These are phyloP conservation scores for Massariosphaeria phaeospora DNA, from an alignment of 495 filamentous ascomycete genomes.

Conservation along the genomic window DNA sequence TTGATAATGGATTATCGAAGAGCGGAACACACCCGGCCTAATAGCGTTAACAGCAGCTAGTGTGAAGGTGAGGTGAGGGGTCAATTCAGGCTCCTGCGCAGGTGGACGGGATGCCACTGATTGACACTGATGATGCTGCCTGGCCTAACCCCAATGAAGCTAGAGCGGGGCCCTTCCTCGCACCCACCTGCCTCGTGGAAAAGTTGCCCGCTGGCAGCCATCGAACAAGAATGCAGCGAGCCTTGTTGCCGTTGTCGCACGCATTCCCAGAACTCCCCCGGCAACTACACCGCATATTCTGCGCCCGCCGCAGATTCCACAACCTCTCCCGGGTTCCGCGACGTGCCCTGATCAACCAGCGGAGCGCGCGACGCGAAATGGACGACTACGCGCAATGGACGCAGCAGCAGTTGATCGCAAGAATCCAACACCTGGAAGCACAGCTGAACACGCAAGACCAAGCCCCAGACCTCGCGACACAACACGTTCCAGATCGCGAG, in stretches of 20 bases:
- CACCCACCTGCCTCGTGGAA: too few species aligned
- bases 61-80: too few species aligned
- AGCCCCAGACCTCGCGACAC: background rate
- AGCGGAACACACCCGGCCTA: too few species aligned
- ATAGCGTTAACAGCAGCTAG: too few species aligned
- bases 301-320: slow-evolving; percentile 12
- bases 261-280: slow-evolving; percentile 3
- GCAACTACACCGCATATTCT: slow-evolving; percentile 3
- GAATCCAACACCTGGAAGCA: slow-evolving; percentile 21
- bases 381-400: slow-evolving; percentile 16
- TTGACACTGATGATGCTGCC: too few species aligned
- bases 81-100: too few species aligned
- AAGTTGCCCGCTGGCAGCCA: too few species aligned
- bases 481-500: slow-evolving; percentile 7
- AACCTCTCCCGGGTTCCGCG: slow-evolving; percentile 19
- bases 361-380: background rate
- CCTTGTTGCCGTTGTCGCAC: background rate
- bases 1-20: too few species aligned
- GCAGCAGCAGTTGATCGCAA: slow-evolving; percentile 17
- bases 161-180: too few species aligned
- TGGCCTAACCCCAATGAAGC: too few species aligned
- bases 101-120: too few species aligned
- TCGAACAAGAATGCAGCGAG: slow-evolving; percentile 19
- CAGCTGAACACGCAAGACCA: slow-evolving; percentile 4
- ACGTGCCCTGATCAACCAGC: background rate